phyloP scores from a whole-genome alignment of 2,329 filamentous ascomycete species.

The Sclerotinia borealis region DNA sequence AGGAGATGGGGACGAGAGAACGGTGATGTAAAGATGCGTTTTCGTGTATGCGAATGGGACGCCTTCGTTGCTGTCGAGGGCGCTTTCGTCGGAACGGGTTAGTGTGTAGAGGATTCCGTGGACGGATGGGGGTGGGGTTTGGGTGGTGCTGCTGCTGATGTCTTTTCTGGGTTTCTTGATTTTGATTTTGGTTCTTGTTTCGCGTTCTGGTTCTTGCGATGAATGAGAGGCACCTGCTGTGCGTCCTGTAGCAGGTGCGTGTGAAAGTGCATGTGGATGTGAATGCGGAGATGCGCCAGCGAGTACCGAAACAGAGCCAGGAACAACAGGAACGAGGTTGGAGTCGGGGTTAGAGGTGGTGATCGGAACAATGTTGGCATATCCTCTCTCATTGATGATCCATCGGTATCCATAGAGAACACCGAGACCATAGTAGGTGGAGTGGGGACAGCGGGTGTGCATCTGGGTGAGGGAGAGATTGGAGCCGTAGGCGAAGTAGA shows the following conservation, averaged over 20 bases:
- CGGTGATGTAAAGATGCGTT: background rate
- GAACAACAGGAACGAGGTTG: too few relatives aligned
- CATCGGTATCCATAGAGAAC: conserved; percentile 52
- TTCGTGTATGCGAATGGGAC: conserved; percentile 50
- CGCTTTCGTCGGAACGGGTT: conserved; percentile 42
- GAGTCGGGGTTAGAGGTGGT: too few relatives aligned
- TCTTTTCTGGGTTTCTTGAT: too few relatives aligned
- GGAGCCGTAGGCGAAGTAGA: conserved; percentile 67
- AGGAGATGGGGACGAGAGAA: background rate
- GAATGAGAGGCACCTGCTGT: too few relatives aligned
- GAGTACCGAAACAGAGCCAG: too few relatives aligned
- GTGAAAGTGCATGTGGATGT: too few relatives aligned
- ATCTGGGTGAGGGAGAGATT: conserved; percentile 65
- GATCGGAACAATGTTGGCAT: conserved; percentile 58
- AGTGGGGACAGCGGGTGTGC: conserved; percentile 50
- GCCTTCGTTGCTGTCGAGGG: conserved; percentile 53
- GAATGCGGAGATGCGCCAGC: too few relatives aligned
- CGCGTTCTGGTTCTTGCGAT: too few relatives aligned
- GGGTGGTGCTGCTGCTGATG: too few relatives aligned
- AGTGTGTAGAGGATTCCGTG: conserved; percentile 50
- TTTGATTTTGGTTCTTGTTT: too few relatives aligned
- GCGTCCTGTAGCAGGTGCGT: too few relatives aligned
- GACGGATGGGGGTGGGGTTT: too few relatives aligned
- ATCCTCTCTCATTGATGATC: conserved; percentile 62
- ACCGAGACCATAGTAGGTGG: conserved; percentile 44